Base-by-base conservation (phyloP, 192 early-diverging fungal species). In the Backusella luteola region DNA sequence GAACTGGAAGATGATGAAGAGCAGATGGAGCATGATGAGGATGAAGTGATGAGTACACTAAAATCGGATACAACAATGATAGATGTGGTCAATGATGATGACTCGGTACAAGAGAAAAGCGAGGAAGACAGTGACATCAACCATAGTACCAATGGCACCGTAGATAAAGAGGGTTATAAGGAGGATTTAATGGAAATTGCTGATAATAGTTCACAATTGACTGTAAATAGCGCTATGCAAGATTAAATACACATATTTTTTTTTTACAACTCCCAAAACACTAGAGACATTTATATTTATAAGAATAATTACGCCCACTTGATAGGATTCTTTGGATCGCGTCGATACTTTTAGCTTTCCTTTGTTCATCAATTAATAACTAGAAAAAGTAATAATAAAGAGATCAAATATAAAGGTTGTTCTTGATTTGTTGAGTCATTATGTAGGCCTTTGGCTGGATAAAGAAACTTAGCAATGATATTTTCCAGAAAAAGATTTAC, bases 1-100 rank as follows among this genome's bases (percentile, higher is more conserved):
- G 32, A 76, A 75, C 71, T 74, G 73, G n/a, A 74, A 46, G 41
- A 81, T 76, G 80, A 86, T 80, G 73, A 80, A 71, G 79, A 83
- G 74, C 29, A 56, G 12, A 35, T 35, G 49, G 34, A 73, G 11
- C 41, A 21, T 21, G 12, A 63, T 14, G 56, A 63, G 12, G 56
- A 63, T 63, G 56, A 63, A 29, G 56, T 63, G 11, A 63, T 63
- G 56, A 63, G 21, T 29, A 63, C 56, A 63, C 15, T 63, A 63
- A 63, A 63, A 9, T 63, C 56, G 26, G 56, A 63, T 63, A 63
- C 23, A 11, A 29, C 56, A 29, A 29, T 63, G 56, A 63, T 63
- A 63, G 56, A 63, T 26, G 12, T 63, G 14, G 56, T 63, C 56
- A 63, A 63, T 63, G 56, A 63, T 63, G 56, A 63, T 63, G 56